Percentiles rank a stretch among this genome's conserved stretches.
These are phyloP conservation scores for Apodospora peruviana DNA, from an alignment of 495 filamentous ascomycete genomes.

Conservation along the genomic window DNA sequence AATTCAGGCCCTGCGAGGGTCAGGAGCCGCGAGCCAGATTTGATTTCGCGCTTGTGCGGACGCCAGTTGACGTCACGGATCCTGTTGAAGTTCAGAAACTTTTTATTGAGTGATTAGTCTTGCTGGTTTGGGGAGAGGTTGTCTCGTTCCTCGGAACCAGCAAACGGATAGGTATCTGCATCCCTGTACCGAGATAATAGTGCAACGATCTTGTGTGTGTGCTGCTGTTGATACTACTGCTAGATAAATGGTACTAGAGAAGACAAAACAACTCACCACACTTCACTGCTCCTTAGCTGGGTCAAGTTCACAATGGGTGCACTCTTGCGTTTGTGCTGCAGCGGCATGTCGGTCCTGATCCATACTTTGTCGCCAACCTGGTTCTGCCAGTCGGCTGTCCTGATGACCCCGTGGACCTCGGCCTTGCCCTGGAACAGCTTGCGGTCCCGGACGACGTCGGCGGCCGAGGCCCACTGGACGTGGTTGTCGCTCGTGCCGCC, in stretches of 20 bases:
- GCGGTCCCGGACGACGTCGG: conserved; percentile 11
- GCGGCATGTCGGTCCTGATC: conserved; percentile 12
- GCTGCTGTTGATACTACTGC: not conserved
- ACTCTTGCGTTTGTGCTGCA: not conserved
- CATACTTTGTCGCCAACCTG: conserved; percentile 10
- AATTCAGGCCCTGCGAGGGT: conserved; percentile 7
- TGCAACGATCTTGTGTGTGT: too few relatives aligned
- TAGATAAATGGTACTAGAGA: not conserved
- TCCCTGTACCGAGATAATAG: not conserved
- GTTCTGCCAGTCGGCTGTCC: not conserved
- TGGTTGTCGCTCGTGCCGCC: conserved; percentile 20
- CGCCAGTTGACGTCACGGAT: conserved; percentile 1
- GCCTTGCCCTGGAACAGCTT: conserved; percentile 1
- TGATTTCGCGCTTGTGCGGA: not conserved
- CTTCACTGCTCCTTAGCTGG: conserved; percentile 3
- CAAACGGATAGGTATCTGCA: not conserved
- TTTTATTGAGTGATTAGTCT: not conserved
- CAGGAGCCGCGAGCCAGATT: not conserved
- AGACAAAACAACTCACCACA: conserved; percentile 2
- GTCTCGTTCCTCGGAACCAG: not conserved
- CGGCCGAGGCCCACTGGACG: conserved; percentile 16
- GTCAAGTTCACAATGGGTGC: conserved; percentile 11
- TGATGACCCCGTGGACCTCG: conserved; percentile 8
- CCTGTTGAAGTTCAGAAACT: not conserved
- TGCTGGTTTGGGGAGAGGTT: not conserved